phyloP scores from a whole-genome alignment of 2,329 filamentous ascomycete genomes.

The Madurella mycetomatis region DNA sequence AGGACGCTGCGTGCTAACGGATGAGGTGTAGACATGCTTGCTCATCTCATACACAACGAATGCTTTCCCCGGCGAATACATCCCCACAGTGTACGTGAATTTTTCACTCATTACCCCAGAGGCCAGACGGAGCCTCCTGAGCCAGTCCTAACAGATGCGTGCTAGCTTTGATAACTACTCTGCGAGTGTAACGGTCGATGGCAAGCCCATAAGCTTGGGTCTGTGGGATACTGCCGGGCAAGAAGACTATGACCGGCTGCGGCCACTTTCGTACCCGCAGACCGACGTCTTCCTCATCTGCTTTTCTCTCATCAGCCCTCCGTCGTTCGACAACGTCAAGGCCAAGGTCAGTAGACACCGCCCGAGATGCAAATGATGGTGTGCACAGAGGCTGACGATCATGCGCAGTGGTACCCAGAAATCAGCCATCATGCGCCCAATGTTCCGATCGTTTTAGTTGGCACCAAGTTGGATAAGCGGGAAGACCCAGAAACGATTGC shows the following conservation, averaged over 20 bases:
- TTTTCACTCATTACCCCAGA: not conserved
- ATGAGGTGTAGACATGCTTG: constrained; percentile 74
- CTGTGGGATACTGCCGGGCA: constrained; percentile 98
- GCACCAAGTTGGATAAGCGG: constrained; percentile 92
- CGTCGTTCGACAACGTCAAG: constrained; percentile 98
- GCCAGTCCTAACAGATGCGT: constrained; percentile 23
- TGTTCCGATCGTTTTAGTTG: constrained; percentile 94
- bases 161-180: constrained; percentile 96
- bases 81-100: constrained; percentile 81
- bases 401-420: constrained; percentile 85
- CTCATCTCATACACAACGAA: constrained; percentile 99
- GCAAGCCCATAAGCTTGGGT: constrained; percentile 93
- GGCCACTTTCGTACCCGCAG: constrained; percentile 94
- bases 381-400: not conserved
- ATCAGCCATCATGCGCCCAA: constrained; percentile 95
- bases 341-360: constrained; percentile 69
- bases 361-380: not conserved
- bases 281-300: constrained; percentile 98
- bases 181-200: constrained; percentile 97
- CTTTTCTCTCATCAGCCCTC: constrained; percentile 96
- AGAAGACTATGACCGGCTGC: constrained; percentile 94
- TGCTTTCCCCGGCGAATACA: constrained; percentile 99
- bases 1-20: constrained; percentile 19
- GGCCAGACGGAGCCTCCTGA: not conserved
- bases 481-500: constrained; percentile 82